Conservation (phyloP, 768 basidiomycete species). For the Albatrellus ellisii region DNA sequence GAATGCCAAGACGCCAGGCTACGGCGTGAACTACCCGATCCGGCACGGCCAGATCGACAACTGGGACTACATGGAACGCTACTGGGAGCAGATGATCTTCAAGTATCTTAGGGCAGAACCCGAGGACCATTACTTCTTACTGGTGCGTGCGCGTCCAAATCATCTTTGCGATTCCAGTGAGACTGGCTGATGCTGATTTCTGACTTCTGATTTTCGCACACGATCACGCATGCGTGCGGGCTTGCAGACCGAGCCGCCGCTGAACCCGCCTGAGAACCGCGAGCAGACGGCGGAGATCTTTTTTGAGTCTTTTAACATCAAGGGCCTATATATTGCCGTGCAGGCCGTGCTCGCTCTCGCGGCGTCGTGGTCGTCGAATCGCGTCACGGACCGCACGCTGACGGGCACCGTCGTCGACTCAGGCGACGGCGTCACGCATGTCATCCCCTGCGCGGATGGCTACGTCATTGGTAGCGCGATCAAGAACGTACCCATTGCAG, state of each 20-base stretch:
- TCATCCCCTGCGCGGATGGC: conserved; percentile 91
- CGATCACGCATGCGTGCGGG: background rate
- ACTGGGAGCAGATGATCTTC: conserved; percentile 99
- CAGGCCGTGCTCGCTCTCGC: conserved; percentile 98
- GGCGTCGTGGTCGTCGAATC: conserved; percentile 90
- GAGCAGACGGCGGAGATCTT: conserved; percentile 99
- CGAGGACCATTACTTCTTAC: conserved; percentile 95
- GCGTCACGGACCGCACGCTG: conserved; percentile 79
- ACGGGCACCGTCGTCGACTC: conserved; percentile 99
- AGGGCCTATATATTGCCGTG: conserved; percentile 95
- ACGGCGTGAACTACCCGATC: conserved; percentile 93
- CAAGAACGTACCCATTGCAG: conserved; percentile 98
- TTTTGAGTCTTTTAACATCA: conserved; percentile 99
- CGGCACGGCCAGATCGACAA: conserved; percentile 97
- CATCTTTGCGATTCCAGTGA: too few relatives aligned
- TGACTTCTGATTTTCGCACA: background rate
- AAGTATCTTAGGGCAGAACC: conserved; percentile 98
- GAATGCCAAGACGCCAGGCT: conserved; percentile 89
- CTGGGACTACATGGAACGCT: conserved; percentile 98
- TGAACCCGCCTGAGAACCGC: conserved; percentile 96
- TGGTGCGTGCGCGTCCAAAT: conserved; percentile 65
- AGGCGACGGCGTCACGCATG: conserved; percentile 98
- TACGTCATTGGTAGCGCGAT: conserved; percentile 99
- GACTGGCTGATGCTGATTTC: too few relatives aligned
- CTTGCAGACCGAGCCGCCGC: conserved; percentile 89